A percentile compares a stretch with the other conserved stretches of the same genome.
Evolutionary conservation across 2,329 filamentous ascomycete species (phyloP).

Genomic region (Scedosporium dehoogii): DNA sequence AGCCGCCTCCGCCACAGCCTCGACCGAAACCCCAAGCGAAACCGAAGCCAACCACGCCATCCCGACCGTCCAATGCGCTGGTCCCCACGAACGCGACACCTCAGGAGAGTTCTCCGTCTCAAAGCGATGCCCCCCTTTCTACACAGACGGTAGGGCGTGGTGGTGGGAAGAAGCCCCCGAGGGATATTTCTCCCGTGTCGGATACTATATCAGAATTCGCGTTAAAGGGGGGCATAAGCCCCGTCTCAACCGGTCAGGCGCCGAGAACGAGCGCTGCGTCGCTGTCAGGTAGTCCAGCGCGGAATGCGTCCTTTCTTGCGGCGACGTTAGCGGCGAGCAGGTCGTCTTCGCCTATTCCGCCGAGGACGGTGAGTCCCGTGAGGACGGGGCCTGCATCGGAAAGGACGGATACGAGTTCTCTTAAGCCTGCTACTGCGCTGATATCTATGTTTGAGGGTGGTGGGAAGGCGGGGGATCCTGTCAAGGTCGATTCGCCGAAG

Average conservation of each 20-base stretch:
- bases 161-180: background rate
- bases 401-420: constrained; percentile 43
- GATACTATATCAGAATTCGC: background rate
- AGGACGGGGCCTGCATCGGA: background rate
- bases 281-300: background rate
- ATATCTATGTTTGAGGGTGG: constrained; percentile 58
- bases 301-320: background rate
- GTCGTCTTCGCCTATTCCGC: constrained; percentile 10
- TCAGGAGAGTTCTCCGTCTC: background rate
- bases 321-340: background rate
- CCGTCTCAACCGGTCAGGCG: background rate
- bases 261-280: background rate
- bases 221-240: background rate
- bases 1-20: background rate
- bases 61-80: background rate
- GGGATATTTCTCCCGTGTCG: background rate
- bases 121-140: background rate
- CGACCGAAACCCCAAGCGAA: background rate
- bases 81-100: background rate
- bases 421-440: constrained; percentile 52
- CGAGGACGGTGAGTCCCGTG: constrained; percentile 8
- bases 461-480: constrained; percentile 16
- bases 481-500: constrained; percentile 21
- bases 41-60: background rate
- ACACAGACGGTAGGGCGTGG: background rate